Base-by-base conservation (phyloP, 1,139 yeast species). In the Taphrina communis region DNA sequence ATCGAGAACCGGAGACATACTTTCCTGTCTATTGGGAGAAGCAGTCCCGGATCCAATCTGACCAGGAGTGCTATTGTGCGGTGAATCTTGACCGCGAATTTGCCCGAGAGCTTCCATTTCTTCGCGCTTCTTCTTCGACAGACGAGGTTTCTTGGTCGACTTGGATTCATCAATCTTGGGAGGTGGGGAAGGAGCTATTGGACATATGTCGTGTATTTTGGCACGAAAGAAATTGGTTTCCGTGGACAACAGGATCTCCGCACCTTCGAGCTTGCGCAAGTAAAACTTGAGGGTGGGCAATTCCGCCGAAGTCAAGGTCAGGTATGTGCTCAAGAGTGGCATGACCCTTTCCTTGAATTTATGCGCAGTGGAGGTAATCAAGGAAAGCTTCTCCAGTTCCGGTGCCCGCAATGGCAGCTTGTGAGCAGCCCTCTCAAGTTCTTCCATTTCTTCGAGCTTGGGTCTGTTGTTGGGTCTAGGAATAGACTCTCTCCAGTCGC, bases 231-330 rank as follows among this genome's bases (percentile, higher is more conserved):
- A 66, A 38, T 72, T 72, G 36, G 71, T 72, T 52, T 72, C 74
- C 38, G 65, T 68, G 14, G 68, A 60, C 12, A 73, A 65, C 55
- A 71, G 39, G 6, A 73, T 67, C 42, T 73, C 74, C 11, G 71
- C 75, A 12, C 86, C 87, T 68, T 80, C 82, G 46, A 84, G 72
- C 72, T 84, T 84, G 60, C 86, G 77, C 66, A 84, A 72, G 66
- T 80, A 81, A 71, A 80, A 82, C 62, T 81, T 79, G 38, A 83
- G 68, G 65, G 77, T 72, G 1, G 73, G 69, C 6, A 77, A 38
- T 17, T 79, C 78, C n/a, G 68, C 73, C n/a, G 72, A 70, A 35
- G 71, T 57, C 48, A 72, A 48, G 21, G 62, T 60, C 12, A 68
- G 61, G 51, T 69, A 62, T 19, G 72, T 53, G 19, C 52, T 52